These are phyloP conservation scores for Schrenkiella parvula DNA, from an alignment of 345 rosid genomes.

Conservation along the genomic window DNA sequence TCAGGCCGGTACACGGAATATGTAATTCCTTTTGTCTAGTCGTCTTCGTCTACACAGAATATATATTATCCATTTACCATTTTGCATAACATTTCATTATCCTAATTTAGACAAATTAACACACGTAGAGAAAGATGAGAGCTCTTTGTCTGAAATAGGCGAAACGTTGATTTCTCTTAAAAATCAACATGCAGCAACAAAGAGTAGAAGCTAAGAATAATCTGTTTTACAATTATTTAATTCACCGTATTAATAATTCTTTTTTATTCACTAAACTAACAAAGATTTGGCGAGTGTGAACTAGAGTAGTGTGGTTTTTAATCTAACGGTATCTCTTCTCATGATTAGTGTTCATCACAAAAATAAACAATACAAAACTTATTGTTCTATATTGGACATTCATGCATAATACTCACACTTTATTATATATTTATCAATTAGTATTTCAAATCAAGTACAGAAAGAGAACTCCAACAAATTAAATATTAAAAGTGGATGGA, in stretches of 20 bases:
- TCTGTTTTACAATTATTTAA: slow-evolving; percentile 3
- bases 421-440: not conserved
- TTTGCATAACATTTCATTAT: not conserved
- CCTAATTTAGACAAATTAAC: not conserved
- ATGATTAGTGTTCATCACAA: not conserved
- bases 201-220: slow-evolving; percentile 77
- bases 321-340: not conserved
- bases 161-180: slow-evolving; percentile 48
- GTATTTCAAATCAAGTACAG: slow-evolving; percentile 13
- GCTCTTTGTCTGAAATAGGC: slow-evolving; percentile 71
- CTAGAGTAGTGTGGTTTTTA: not conserved
- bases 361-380: not conserved
- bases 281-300: not conserved
- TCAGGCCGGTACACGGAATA: not conserved
- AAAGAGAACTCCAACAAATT: slow-evolving; percentile 1
- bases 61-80: not conserved
- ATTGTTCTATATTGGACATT: not conserved
- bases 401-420: not conserved
- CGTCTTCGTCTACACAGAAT: too few species aligned
- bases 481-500: not conserved
- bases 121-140: slow-evolving; percentile 44
- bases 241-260: not conserved
- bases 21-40: not conserved
- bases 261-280: not conserved
- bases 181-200: slow-evolving; percentile 27